Conservation (phyloP, 2,329 filamentous ascomycete species). For the Phyllosticta citriasiana region DNA sequence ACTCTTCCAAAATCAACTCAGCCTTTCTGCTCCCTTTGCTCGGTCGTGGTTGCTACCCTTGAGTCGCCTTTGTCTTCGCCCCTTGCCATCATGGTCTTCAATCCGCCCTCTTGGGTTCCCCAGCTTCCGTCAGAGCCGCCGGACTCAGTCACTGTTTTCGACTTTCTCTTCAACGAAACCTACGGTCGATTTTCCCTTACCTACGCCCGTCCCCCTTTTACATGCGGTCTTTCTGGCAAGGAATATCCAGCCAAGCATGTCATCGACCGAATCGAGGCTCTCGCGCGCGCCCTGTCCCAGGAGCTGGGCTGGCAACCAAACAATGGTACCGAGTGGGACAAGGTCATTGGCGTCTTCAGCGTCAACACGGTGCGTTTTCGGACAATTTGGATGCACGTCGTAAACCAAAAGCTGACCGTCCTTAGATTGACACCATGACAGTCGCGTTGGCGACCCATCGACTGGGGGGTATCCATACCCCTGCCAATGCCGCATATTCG, state of each 20-base stretch:
- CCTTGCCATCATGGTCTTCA: constrained; percentile 39
- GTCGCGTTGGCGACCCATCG: constrained; percentile 65
- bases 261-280: constrained; percentile 52
- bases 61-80: not conserved
- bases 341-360: constrained; percentile 67
- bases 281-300: constrained; percentile 59
- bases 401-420: constrained; percentile 14
- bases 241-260: constrained; percentile 55
- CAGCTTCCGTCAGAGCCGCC: constrained; percentile 55
- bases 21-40: not conserved
- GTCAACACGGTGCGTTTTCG: constrained; percentile 57
- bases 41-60: not conserved
- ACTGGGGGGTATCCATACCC: constrained; percentile 62
- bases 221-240: constrained; percentile 63
- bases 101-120: constrained; percentile 52
- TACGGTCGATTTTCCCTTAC: constrained; percentile 57
- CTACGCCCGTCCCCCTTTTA: constrained; percentile 60
- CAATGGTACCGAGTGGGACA: constrained; percentile 68
- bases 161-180: constrained; percentile 67
- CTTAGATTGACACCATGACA: constrained; percentile 63
- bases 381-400: not conserved
- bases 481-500: constrained; percentile 67
- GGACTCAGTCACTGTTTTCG: constrained; percentile 61
- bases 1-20: not conserved
- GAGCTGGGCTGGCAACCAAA: constrained; percentile 63